phyloP scores from a whole-genome alignment of 2,329 filamentous ascomycete genomes.

The Botryotinia narcissicola region DNA sequence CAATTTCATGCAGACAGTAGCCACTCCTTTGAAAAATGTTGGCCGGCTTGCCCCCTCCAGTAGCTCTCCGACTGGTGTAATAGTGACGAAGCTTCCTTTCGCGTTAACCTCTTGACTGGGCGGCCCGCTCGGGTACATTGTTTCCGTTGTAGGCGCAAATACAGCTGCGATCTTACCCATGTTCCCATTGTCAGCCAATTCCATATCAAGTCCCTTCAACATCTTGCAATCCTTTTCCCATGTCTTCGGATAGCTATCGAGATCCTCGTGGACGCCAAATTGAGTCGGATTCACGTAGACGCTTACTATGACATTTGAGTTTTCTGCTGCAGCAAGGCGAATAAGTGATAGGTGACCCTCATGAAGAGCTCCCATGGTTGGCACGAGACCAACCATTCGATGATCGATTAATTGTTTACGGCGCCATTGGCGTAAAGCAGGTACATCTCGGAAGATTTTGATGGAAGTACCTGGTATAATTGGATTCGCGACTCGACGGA shows the following conservation, averaged over 20 bases:
- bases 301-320: constrained; percentile 83
- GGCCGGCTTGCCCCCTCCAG: constrained; percentile 84
- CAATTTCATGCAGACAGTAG: constrained; percentile 92
- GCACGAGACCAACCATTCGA: constrained; percentile 80
- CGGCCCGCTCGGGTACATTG: constrained; percentile 81
- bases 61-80: constrained; percentile 78
- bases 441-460: constrained; percentile 72
- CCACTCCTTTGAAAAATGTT: constrained; percentile 94
- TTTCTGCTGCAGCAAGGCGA: constrained; percentile 77
- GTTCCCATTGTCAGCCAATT: constrained; percentile 61
- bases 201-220: constrained; percentile 65
- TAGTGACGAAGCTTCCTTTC: constrained; percentile 83
- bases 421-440: constrained; percentile 68
- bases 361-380: constrained; percentile 98
- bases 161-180: constrained; percentile 74
- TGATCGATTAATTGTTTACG: constrained; percentile 62
- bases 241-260: constrained; percentile 84
- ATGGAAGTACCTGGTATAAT: constrained; percentile 57
- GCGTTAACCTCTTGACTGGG: constrained; percentile 70
- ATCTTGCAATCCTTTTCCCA: constrained; percentile 74
- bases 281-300: constrained; percentile 97
- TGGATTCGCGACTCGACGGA: constrained; percentile 26
- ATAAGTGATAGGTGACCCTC: constrained; percentile 84
- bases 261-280: constrained; percentile 85
- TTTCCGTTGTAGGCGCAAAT: constrained; percentile 77